phyloP scores from a whole-genome alignment of 139 green algal genomes.

The Chloropicon primus region DNA sequence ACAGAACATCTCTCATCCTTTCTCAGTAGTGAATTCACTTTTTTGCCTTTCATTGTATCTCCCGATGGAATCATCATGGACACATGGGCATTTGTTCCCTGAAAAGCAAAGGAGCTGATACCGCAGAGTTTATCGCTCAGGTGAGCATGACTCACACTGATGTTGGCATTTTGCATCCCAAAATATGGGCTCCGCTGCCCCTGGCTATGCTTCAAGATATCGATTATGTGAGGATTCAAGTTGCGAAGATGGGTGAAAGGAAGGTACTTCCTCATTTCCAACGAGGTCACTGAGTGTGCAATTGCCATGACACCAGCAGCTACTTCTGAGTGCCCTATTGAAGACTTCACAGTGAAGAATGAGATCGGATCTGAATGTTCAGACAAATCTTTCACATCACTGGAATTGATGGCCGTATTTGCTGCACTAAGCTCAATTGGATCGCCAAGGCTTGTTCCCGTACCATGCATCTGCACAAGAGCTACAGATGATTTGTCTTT shows the following conservation, averaged over 20 bases:
- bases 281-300: not conserved
- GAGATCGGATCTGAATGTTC: not conserved
- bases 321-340: not conserved
- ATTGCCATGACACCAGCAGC: not conserved
- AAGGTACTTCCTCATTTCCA: not conserved
- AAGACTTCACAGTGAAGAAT: not conserved
- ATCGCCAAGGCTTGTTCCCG: conserved; percentile 49
- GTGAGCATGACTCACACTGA: not conserved
- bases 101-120: conserved; percentile 72
- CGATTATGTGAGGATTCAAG: not conserved
- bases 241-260: not conserved
- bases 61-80: conserved; percentile 21
- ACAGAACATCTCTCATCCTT: not conserved
- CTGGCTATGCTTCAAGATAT: not conserved
- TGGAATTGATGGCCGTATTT: not conserved
- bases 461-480: conserved; percentile 48
- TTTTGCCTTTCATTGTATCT: not conserved
- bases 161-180: not conserved
- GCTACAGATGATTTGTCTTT: not conserved
- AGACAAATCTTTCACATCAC: not conserved
- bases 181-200: not conserved
- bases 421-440: conserved; percentile 49
- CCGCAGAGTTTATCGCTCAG: conserved; percentile 9
- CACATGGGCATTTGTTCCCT: conserved; percentile 58
- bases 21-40: not conserved